phyloP scores from a whole-genome alignment of 2,329 filamentous ascomycete species.

The Emericellopsis cladophorae region DNA sequence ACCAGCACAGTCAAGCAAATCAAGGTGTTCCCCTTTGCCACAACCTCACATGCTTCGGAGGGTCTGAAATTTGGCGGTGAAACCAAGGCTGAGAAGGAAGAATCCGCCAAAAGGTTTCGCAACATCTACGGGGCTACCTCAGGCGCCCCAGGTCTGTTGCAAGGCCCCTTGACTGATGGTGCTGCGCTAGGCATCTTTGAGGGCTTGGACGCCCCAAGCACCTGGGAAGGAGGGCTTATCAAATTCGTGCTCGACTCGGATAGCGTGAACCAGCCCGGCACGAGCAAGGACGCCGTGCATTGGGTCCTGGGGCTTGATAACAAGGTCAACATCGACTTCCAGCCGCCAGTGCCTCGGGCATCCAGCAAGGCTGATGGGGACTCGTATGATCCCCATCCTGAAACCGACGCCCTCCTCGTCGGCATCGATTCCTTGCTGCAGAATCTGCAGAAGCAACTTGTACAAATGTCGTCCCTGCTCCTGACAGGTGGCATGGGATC shows the following conservation, averaged over 20 bases:
- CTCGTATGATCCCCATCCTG: conserved; percentile 40
- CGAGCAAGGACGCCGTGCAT: conserved; percentile 31
- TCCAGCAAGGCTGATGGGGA: conserved; percentile 34
- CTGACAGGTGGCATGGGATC: conserved; percentile 81
- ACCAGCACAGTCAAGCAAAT: conserved; percentile 52
- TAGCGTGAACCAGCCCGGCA: conserved; percentile 19
- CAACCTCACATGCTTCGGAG: conserved; percentile 41
- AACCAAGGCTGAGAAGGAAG: conserved; percentile 70
- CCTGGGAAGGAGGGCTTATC: conserved; percentile 76
- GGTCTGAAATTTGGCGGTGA: conserved; percentile 81
- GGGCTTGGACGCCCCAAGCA: conserved; percentile 38
- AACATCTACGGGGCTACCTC: conserved; percentile 50
- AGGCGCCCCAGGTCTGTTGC: conserved; percentile 45
- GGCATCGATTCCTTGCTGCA: conserved; percentile 70
- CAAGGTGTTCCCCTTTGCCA: conserved; percentile 70
- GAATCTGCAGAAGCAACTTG: conserved; percentile 62
- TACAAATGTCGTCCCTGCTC: conserved; percentile 78
- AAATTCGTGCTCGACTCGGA: conserved; percentile 49
- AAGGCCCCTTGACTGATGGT: conserved; percentile 82
- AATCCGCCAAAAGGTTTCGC: conserved; percentile 57
- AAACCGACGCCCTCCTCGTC: conserved; percentile 52
- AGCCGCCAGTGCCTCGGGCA: conserved; percentile 57
- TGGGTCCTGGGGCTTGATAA: conserved; percentile 75
- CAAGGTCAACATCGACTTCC: conserved; percentile 62
- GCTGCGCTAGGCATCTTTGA: conserved; percentile 55